Conservation (phyloP, 768 basidiomycete species). For the Russula dissimulans region DNA sequence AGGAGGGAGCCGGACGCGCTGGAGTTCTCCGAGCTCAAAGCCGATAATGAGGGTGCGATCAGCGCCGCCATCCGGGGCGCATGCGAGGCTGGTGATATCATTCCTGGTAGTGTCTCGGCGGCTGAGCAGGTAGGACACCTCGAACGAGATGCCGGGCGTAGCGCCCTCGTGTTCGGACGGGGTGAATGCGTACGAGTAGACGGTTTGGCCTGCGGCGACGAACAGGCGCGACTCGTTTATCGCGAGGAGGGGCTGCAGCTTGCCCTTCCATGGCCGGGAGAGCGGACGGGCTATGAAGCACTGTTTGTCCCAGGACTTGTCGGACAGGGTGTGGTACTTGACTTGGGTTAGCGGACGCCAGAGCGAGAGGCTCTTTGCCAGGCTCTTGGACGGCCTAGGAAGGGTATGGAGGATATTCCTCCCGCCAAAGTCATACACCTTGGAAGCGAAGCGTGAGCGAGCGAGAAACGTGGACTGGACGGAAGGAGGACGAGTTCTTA, state of each 20-base stretch:
- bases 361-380: not conserved
- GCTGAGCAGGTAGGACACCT: slow-evolving; percentile 37
- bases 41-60: slow-evolving; percentile 44
- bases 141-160: slow-evolving; percentile 38
- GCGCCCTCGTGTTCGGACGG: slow-evolving; percentile 18
- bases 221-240: slow-evolving; percentile 21
- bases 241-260: slow-evolving; percentile 23
- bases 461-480: not conserved
- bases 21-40: slow-evolving; percentile 50
- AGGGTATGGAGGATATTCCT: slow-evolving; percentile 3
- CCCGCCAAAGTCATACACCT: slow-evolving; percentile 19
- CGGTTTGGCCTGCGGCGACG: slow-evolving; percentile 22
- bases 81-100: slow-evolving; percentile 49
- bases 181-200: slow-evolving; percentile 22
- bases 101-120: slow-evolving; percentile 27
- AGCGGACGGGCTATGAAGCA: slow-evolving; percentile 21
- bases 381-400: slow-evolving; percentile 13
- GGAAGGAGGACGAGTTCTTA: not conserved
- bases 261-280: slow-evolving; percentile 21
- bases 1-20: slow-evolving; percentile 34
- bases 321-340: slow-evolving; percentile 19
- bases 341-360: slow-evolving; percentile 18
- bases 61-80: slow-evolving; percentile 36
- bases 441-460: not conserved
- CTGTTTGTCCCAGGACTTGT: slow-evolving; percentile 19